Evolutionary conservation across 2,329 filamentous ascomycete genomes (phyloP), one percentile per base, ranked within the genome.

Genomic region (Talaromyces piceae): DNA sequence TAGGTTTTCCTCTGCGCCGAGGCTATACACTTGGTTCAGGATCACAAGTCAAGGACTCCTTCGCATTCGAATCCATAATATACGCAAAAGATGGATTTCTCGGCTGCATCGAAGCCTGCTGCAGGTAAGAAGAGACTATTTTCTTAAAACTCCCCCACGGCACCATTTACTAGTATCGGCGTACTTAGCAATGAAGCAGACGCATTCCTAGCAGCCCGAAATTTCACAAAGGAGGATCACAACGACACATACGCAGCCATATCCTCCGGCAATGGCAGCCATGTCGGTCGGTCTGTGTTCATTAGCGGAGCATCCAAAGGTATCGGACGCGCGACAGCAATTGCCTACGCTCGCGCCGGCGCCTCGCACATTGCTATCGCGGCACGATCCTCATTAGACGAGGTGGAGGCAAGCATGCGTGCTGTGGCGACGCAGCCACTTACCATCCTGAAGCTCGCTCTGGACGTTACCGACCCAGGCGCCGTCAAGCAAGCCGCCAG

Each of bases 291-390:
- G 55, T 59, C 65, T 4, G 66, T 77, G 43, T 70, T 84, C 52
- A 74, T 84, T 47, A 79, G 74, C 0, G 81, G 80, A 7, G 79
- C 75, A 0, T 77, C 75, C 2, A 75, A 73, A 33, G 79, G 79
- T 3, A 73, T 82, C 30, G 80, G 81, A 5, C 68, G 68, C 2
- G 71, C 74, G 12, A 78, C 74, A 3, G 79, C 79, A 1, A 59
- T 78, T n/a, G 74, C 77, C 8, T 84, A 75, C 57, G 80, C 79
- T 18, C 67, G 67, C 56, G 79, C 80, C 4, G 76, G 77, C 4
- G 76, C 74, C 26, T 70, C 73, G 0, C 62, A 66, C 25, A 78
- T 85, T 51, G 75, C 74, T 13, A 67, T 84, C 18, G 73, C 67
- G 5, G 80, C 79, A 0, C 75, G 81, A 20, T 77, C 74, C 2